Evolutionary conservation across 2,329 filamentous ascomycete genomes (phyloP), one percentile per base, ranked within the genome.

Genomic region (Gaeumannomyces tritici): DNA sequence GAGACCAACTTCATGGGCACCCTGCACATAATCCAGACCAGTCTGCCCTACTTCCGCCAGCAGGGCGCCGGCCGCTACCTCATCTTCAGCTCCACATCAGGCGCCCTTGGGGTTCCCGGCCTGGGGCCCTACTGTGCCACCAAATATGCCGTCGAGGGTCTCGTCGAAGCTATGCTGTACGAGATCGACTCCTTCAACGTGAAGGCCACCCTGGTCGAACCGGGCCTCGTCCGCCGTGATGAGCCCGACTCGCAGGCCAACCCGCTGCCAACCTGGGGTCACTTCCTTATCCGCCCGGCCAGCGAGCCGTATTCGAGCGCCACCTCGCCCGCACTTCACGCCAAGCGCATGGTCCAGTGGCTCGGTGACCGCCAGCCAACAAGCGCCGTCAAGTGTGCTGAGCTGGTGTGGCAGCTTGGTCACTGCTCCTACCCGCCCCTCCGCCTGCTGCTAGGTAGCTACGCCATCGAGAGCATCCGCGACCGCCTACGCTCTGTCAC

Each of bases 1-100:
- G 91, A 96, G 79, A 97, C 93, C 27, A 99, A 99, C 75, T 96
- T 97, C 75, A 93, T 96, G 81, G 95, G 95, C 62, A 96, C 92
- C 0, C 76, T 98, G 64, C 90, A 98, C 75, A 96, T 99, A 69
- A 89, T 98, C 64, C 92, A 97, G 73, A 79, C 90, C 26, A 93
- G 89, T 1, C 78, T 98, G 51, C 92, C 93, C 0, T 91, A 96
- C 76, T 96, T 98, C 69, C 87, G 93, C 61, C 81, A 87, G 66
- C 88, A 91, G 66, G 82, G 83, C 27, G 80, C 79, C 1, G 95
- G 95, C 1, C 85, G 93, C 33, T 98, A 97, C 73, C 80, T 98
- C 60, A 96, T 98, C 66, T 97, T 98, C 76, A 96, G 91, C 71
- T 95, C 90, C 11, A 97, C 92, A 0, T 89, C 89, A 35, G 95